Evolutionary conservation across 139 green algal species (phyloP).

Genomic region (Micromonas pusilla): DNA sequence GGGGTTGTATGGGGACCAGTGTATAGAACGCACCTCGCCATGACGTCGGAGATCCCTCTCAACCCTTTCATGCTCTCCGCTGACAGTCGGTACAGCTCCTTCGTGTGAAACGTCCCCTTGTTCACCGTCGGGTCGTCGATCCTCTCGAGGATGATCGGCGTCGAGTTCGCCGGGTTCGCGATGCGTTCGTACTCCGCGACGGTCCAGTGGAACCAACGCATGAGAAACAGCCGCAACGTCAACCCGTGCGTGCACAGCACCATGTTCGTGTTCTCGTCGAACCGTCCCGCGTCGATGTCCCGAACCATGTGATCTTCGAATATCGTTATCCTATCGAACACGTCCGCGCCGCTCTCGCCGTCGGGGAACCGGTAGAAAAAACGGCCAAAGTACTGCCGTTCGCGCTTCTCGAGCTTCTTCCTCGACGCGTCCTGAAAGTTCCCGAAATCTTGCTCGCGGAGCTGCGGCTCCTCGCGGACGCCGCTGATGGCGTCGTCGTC

Average conservation of each 20-base stretch:
- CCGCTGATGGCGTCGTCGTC: neutral
- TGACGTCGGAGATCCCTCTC: neutral
- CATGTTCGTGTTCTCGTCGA: slow-evolving; percentile 30
- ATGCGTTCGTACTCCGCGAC: slow-evolving; percentile 21
- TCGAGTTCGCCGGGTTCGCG: slow-evolving; percentile 19
- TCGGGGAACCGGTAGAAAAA: slow-evolving; percentile 53
- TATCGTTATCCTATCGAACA: slow-evolving; percentile 48
- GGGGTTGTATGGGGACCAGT: too few relatives aligned
- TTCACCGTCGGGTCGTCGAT: neutral
- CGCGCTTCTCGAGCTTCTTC: slow-evolving; percentile 29
- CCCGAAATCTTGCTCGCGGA: slow-evolving; percentile 51
- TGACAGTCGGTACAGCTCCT: neutral
- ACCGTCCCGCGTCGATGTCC: slow-evolving; percentile 46
- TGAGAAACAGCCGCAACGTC: slow-evolving; percentile 48
- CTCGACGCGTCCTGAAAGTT: slow-evolving; percentile 25
- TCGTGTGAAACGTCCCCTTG: neutral
- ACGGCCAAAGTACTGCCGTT: slow-evolving; percentile 41
- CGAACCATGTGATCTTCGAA: slow-evolving; percentile 44
- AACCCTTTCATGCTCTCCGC: slow-evolving; percentile 4
- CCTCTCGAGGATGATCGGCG: slow-evolving; percentile 24
- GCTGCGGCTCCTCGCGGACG: slow-evolving; percentile 23
- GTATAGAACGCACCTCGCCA: too few relatives aligned
- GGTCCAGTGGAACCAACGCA: slow-evolving; percentile 45
- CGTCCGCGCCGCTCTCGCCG: slow-evolving; percentile 45
- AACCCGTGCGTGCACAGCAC: slow-evolving; percentile 46